Conservation (phyloP, 257 asterid species). For the Solanum dulcamara region DNA sequence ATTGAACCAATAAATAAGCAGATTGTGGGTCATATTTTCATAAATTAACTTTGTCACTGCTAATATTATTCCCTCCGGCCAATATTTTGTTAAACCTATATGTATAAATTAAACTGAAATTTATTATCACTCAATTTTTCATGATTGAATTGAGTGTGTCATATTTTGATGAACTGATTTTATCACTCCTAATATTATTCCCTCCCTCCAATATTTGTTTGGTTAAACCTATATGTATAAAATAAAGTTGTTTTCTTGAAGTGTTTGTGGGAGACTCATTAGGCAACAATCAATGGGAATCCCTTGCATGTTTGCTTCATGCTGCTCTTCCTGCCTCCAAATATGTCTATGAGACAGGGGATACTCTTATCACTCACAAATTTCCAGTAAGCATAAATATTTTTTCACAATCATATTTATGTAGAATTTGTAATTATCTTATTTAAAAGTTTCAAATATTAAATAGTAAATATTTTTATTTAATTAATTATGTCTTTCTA, state of each 20-base stretch:
- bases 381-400: constrained; percentile 17
- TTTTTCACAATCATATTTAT: too few relatives aligned
- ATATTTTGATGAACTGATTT: too few relatives aligned
- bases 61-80: not conserved
- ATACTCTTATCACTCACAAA: constrained; percentile 23
- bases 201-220: too few relatives aligned
- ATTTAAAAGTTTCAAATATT: too few relatives aligned
- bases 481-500: too few relatives aligned
- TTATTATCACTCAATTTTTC: not conserved
- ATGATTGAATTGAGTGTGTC: too few relatives aligned
- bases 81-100: not conserved
- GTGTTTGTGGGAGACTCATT: constrained; percentile 65
- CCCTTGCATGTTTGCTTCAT: constrained; percentile 55
- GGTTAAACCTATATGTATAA: too few relatives aligned
- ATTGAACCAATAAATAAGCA: too few relatives aligned
- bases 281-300: constrained; percentile 53
- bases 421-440: too few relatives aligned
- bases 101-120: not conserved
- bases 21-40: too few relatives aligned
- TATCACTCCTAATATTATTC: too few relatives aligned
- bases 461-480: too few relatives aligned
- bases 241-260: not conserved
- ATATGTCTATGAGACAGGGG: constrained; percentile 7
- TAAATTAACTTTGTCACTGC: not conserved
- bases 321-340: constrained; percentile 22